Evolutionary conservation across 768 basidiomycete genomes (phyloP).

Genomic region (Amanita fuliginea): DNA sequence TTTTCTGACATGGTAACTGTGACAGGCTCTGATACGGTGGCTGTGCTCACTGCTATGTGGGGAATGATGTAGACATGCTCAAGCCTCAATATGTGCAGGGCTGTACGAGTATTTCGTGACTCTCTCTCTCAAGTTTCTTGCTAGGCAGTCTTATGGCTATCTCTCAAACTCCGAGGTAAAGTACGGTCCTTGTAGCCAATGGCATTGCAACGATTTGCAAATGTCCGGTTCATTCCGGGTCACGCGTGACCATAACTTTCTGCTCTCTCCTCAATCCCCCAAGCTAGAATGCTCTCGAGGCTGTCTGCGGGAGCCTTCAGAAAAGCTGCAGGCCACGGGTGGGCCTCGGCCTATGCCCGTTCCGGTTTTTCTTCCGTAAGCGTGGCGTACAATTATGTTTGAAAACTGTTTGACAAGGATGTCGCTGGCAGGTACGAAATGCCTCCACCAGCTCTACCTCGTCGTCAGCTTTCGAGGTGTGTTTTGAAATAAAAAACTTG

Average conservation of each 20-base stretch:
- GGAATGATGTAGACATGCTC: too few species aligned
- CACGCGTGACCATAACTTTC: slow-evolving; percentile 26
- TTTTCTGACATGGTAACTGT: slow-evolving; percentile 36
- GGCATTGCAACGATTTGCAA: background rate
- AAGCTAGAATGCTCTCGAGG: slow-evolving; percentile 71
- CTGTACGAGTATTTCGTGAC: too few species aligned
- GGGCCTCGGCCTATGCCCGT: slow-evolving; percentile 26
- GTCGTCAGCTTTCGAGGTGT: slow-evolving; percentile 55
- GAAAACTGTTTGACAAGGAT: slow-evolving; percentile 9
- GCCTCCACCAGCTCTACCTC: slow-evolving; percentile 53
- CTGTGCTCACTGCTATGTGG: background rate
- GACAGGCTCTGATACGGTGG: background rate
- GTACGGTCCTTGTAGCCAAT: background rate
- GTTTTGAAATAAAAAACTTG: slow-evolving; percentile 11
- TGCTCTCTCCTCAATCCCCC: slow-evolving; percentile 30
- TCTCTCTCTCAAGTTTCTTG: too few species aligned
- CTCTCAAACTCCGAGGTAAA: too few species aligned
- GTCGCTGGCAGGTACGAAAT: slow-evolving; percentile 48
- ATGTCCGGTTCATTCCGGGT: slow-evolving; percentile 9
- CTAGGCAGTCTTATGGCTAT: too few species aligned
- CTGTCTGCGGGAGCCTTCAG: slow-evolving; percentile 65
- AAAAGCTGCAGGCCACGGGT: slow-evolving; percentile 37
- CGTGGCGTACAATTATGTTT: slow-evolving; percentile 4
- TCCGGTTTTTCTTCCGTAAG: slow-evolving; percentile 43
- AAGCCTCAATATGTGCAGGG: too few species aligned